Conservation (phyloP, 257 asterid species). For the Forsythia suspensa region DNA sequence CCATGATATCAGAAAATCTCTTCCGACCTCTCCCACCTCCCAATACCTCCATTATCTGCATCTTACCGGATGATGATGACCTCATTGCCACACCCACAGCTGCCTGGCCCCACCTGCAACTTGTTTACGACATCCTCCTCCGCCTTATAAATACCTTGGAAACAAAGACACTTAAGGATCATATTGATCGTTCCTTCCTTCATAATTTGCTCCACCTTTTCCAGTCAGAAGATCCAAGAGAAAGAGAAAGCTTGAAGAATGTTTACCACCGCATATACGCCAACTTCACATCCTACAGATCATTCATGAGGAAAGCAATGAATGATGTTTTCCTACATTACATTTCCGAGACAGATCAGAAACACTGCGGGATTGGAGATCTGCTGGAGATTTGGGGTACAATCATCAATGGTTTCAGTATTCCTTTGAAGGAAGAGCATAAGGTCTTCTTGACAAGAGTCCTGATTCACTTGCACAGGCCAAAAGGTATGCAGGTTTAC, state of each 20-base stretch:
- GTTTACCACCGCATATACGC: constrained; percentile 62
- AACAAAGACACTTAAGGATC: constrained; percentile 29
- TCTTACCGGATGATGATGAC: constrained; percentile 69
- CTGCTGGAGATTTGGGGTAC: constrained; percentile 80
- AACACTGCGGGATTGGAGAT: constrained; percentile 72
- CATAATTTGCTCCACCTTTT: constrained; percentile 50
- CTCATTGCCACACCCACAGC: constrained; percentile 40
- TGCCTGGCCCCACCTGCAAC: constrained; percentile 68
- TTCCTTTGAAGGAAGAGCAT: constrained; percentile 82
- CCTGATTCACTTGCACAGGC: constrained; percentile 68
- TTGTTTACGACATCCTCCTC: constrained; percentile 65
- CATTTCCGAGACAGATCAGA: constrained; percentile 51
- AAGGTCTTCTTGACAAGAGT: constrained; percentile 59
- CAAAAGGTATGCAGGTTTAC: constrained; percentile 67
- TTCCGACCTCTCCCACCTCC: constrained; percentile 70
- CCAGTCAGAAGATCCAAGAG: constrained; percentile 76
- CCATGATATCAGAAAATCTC: constrained; percentile 60
- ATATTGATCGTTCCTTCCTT: constrained; percentile 49
- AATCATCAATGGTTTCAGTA: constrained; percentile 69
- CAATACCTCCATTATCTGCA: constrained; percentile 27
- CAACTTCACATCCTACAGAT: constrained; percentile 52
- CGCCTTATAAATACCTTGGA: constrained; percentile 35
- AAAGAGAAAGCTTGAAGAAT: constrained; percentile 66
- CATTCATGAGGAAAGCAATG: constrained; percentile 81
- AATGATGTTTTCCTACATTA: constrained; percentile 61